phyloP scores from a whole-genome alignment of 1,284 basidiomycete genomes.

The Malassezia obtusa region DNA sequence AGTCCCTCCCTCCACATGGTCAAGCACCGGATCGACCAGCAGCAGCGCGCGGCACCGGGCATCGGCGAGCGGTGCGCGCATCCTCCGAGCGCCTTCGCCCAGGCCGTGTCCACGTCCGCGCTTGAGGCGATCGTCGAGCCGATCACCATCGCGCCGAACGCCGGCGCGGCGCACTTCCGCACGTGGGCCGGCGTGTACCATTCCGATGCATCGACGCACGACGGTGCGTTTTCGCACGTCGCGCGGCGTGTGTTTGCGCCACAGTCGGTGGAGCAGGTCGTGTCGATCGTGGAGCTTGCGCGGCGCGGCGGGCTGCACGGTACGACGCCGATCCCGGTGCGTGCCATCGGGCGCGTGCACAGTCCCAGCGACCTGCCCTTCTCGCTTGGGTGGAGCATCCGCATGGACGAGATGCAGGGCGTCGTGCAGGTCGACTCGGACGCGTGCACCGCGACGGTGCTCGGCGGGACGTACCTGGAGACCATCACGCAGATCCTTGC shows the following conservation, averaged over 20 bases:
- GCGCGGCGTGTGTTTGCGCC: conserved; percentile 62
- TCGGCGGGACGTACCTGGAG: conserved; percentile 47
- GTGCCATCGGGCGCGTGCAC: conserved; percentile 81
- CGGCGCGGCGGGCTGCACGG: conserved; percentile 56
- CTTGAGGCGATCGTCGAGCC: conserved; percentile 22
- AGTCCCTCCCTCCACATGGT: conserved; percentile 1
- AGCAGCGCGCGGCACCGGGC: not conserved
- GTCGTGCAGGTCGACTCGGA: conserved; percentile 22
- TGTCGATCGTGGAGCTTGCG: conserved; percentile 72
- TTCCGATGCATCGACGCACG: conserved; percentile 45
- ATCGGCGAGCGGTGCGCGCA: conserved; percentile 48
- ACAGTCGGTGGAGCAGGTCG: conserved; percentile 61
- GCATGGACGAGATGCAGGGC: conserved; percentile 41
- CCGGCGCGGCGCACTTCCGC: conserved; percentile 40
- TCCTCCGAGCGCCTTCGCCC: conserved; percentile 36
- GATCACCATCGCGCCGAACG: conserved; percentile 10
- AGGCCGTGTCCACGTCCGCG: conserved; percentile 26
- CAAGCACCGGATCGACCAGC: conserved; percentile 3
- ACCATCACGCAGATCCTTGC: conserved; percentile 53
- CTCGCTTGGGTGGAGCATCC: conserved; percentile 41
- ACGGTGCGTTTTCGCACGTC: conserved; percentile 13
- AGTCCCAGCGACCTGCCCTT: conserved; percentile 71
- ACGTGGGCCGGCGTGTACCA: conserved; percentile 55
- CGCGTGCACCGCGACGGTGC: conserved; percentile 23
- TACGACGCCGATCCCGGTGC: conserved; percentile 53